phyloP scores from a whole-genome alignment of 2,329 filamentous ascomycete genomes.

The Pseudophaeomoniella oleicola region DNA sequence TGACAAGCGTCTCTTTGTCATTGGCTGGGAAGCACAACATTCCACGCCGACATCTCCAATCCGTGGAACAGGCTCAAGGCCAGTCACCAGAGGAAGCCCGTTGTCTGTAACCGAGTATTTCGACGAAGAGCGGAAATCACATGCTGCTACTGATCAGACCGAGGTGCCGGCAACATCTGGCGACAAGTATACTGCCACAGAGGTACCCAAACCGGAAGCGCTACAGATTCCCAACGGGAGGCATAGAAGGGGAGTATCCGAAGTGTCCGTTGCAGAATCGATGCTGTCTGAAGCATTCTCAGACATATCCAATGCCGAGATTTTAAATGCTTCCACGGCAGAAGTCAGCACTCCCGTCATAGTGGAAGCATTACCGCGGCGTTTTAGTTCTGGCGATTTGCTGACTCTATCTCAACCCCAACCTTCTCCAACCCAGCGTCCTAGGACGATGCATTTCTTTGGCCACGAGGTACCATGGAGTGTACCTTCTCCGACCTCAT shows the following conservation, averaged over 20 bases:
- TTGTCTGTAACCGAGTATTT: no score
- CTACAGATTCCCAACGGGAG: not conserved
- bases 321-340: conserved; percentile 11
- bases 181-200: not conserved
- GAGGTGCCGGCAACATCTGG: not conserved
- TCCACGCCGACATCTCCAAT: not conserved
- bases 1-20: conserved; percentile 55
- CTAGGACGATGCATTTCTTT: conserved; percentile 7
- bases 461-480: conserved; percentile 13
- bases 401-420: not conserved
- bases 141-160: not conserved
- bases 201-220: not conserved
- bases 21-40: not conserved
- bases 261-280: conserved; percentile 12
- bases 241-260: conserved; percentile 12
- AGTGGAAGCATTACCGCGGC: conserved; percentile 4
- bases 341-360: conserved; percentile 13
- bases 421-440: not conserved
- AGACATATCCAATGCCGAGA: conserved; percentile 14
- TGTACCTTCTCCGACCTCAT: no score
- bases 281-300: conserved; percentile 9
- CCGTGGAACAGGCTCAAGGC: no score
- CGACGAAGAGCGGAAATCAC: not conserved
- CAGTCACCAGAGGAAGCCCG: no score
- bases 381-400: not conserved